Evolutionary conservation across 73 alveolate species (phyloP).

Genomic region (Effrenium voratum): DNA sequence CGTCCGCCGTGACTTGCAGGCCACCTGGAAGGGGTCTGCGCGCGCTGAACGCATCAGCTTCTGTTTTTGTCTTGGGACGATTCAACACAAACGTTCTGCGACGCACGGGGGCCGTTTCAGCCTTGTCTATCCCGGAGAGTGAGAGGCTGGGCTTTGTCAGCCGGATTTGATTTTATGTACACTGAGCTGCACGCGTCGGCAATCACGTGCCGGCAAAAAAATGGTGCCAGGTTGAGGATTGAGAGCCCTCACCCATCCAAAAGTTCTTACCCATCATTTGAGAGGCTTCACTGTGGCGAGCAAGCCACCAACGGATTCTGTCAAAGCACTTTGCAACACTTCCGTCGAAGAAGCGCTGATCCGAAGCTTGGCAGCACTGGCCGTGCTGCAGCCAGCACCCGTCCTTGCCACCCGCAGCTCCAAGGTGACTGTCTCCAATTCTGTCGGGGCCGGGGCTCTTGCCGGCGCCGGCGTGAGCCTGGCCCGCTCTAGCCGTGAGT

Average conservation of each 20-base stretch:
- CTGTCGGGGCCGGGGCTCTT: neutral
- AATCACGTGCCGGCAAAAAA: no score
- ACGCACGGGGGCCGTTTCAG: no score
- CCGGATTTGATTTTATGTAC: no score
- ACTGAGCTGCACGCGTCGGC: no score
- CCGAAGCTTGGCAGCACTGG: conserved; percentile 49
- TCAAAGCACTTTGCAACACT: conserved; percentile 29
- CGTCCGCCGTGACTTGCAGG: conserved; percentile 40
- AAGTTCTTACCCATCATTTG: neutral
- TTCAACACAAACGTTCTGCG: no score
- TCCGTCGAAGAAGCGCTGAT: conserved; percentile 62
- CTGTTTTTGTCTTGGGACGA: no score
- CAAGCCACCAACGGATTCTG: conserved; percentile 49
- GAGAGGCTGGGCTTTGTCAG: no score
- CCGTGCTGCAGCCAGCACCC: conserved; percentile 6
- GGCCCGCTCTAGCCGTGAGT: conserved; percentile 60
- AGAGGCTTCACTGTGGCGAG: conserved; percentile 38
- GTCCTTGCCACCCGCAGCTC: conserved; percentile 48
- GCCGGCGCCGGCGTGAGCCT: conserved; percentile 15
- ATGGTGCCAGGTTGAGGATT: no score
- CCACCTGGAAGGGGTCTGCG: neutral
- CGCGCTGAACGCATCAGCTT: no score
- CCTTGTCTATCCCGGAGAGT: no score
- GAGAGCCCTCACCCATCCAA: no score
- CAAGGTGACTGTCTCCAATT: conserved; percentile 14